Evolutionary conservation across 352 stramenopile species (phyloP).

Genomic region (Phytophthora syringae): DNA sequence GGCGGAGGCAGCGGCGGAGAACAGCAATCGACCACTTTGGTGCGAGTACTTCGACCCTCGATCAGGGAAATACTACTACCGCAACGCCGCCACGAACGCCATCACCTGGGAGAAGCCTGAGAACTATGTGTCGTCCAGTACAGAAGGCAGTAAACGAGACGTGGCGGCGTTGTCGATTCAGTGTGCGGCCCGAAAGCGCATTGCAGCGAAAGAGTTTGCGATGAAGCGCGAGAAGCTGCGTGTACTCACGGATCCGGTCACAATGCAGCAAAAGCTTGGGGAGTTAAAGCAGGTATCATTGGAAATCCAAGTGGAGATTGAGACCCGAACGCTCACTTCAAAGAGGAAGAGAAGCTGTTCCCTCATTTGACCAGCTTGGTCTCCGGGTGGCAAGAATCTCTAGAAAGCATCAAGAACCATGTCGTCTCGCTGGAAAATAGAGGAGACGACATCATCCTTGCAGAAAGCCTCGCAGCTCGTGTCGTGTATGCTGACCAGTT

Average conservation of each 20-base stretch:
- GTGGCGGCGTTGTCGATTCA: slow-evolving; percentile 61
- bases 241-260: slow-evolving; percentile 32
- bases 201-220: slow-evolving; percentile 38
- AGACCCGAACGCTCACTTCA: slow-evolving; percentile 32
- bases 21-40: slow-evolving; percentile 29
- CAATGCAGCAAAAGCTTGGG: slow-evolving; percentile 46
- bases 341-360: slow-evolving; percentile 39
- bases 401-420: slow-evolving; percentile 40
- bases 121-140: slow-evolving; percentile 12
- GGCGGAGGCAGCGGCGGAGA: not conserved
- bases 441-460: slow-evolving; percentile 34
- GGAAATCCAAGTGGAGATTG: slow-evolving; percentile 55
- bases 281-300: slow-evolving; percentile 48
- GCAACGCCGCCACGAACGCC: slow-evolving; percentile 35
- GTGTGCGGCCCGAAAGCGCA: slow-evolving; percentile 51
- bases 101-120: slow-evolving; percentile 46
- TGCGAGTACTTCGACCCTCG: slow-evolving; percentile 58
- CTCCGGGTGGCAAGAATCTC: slow-evolving; percentile 30
- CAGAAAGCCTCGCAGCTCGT: slow-evolving; percentile 38
- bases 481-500: slow-evolving; percentile 40
- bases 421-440: slow-evolving; percentile 45
- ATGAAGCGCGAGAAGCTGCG: slow-evolving; percentile 36
- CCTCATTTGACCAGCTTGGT: slow-evolving; percentile 45
- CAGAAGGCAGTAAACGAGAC: slow-evolving; percentile 35
- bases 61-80: slow-evolving; percentile 36